Percentiles rank a stretch among this genome's conserved stretches.
Evolutionary conservation across 2,329 filamentous ascomycete genomes (phyloP).

Genomic region (Alternaria panax): DNA sequence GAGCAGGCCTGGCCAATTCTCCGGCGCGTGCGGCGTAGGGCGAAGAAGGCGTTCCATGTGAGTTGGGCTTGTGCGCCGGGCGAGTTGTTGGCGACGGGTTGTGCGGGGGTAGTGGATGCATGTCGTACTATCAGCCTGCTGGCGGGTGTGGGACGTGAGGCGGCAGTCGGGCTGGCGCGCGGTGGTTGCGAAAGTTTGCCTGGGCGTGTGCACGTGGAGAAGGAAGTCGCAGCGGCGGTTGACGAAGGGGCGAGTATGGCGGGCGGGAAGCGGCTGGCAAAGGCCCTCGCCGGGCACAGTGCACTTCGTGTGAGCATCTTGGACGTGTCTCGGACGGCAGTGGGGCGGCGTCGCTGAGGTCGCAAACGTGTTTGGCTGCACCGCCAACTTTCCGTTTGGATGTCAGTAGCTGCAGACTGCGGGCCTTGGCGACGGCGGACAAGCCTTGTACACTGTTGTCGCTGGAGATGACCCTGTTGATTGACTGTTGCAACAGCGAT

Average conservation of each 20-base stretch:
- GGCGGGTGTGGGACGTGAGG: constrained; percentile 14
- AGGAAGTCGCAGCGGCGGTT: constrained; percentile 29
- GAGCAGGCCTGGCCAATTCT: constrained; percentile 84
- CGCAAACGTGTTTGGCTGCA: constrained; percentile 2
- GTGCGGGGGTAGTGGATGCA: constrained; percentile 34
- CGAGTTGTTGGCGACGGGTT: constrained; percentile 24
- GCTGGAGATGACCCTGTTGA: not conserved
- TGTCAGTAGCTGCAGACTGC: constrained; percentile 6
- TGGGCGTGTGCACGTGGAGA: constrained; percentile 39
- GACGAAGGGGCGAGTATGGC: constrained; percentile 34
- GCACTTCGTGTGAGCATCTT: constrained; percentile 44
- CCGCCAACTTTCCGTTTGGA: constrained; percentile 14
- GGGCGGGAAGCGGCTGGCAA: constrained; percentile 39
- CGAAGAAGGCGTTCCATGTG: constrained; percentile 90
- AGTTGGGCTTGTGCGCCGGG: constrained; percentile 41
- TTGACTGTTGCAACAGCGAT: not conserved
- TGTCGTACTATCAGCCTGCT: constrained; percentile 25
- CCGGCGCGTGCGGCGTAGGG: constrained; percentile 83
- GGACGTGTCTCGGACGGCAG: constrained; percentile 1
- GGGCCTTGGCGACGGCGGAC: constrained; percentile 12
- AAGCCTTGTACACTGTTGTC: constrained; percentile 2
- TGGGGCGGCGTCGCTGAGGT: constrained; percentile 7
- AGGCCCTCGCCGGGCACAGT: constrained; percentile 42
- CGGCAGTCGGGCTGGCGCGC: constrained; percentile 20
- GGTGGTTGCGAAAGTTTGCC: constrained; percentile 29